A percentile compares a stretch with the other conserved stretches of the same genome.
These are phyloP conservation scores for Ophiostoma triangulosporum DNA, from an alignment of 2,329 filamentous ascomycete species.

Conservation along the genomic window DNA sequence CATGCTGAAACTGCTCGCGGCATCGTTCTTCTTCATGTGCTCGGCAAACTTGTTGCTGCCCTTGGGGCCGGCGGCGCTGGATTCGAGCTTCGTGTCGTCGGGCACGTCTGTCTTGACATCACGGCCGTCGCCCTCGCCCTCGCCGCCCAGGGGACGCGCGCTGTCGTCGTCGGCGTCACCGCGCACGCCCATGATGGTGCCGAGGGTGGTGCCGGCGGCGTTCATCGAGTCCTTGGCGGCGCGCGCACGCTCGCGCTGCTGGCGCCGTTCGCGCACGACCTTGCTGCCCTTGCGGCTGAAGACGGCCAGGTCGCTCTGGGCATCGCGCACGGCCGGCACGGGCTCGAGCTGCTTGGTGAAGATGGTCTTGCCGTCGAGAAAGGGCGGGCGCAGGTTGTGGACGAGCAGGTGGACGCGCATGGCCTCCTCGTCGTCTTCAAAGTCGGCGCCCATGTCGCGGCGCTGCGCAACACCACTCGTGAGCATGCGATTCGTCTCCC, in stretches of 20 bases:
- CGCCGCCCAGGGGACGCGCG: slow-evolving; percentile 61
- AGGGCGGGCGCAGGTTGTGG: slow-evolving; percentile 86
- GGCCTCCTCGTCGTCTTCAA: slow-evolving; percentile 80
- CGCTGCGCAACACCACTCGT: slow-evolving; percentile 90
- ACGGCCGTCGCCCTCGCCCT: slow-evolving; percentile 39
- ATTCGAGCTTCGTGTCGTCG: background rate
- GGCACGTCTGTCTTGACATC: slow-evolving; percentile 36
- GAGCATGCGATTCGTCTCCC: slow-evolving; percentile 98
- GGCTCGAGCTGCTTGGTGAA: slow-evolving; percentile 97
- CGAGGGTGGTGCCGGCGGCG: slow-evolving; percentile 77
- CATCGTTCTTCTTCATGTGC: slow-evolving; percentile 77
- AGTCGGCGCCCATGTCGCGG: slow-evolving; percentile 66
- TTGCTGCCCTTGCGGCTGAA: slow-evolving; percentile 91
- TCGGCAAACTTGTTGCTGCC: slow-evolving; percentile 59
- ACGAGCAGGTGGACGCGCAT: slow-evolving; percentile 83
- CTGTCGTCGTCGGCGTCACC: slow-evolving; percentile 93
- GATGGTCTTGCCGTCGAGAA: slow-evolving; percentile 84
- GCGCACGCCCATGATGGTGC: slow-evolving; percentile 91
- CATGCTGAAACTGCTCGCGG: slow-evolving; percentile 82
- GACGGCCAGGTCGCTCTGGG: slow-evolving; percentile 97
- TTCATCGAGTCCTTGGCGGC: slow-evolving; percentile 94
- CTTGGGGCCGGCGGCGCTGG: background rate
- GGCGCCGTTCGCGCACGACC: slow-evolving; percentile 79
- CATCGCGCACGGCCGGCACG: slow-evolving; percentile 80
- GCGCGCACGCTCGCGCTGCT: slow-evolving; percentile 84